Evolutionary conservation across 371 early-diverging fungal species (phyloP).

Genomic region (Actinomortierella ambigua): DNA sequence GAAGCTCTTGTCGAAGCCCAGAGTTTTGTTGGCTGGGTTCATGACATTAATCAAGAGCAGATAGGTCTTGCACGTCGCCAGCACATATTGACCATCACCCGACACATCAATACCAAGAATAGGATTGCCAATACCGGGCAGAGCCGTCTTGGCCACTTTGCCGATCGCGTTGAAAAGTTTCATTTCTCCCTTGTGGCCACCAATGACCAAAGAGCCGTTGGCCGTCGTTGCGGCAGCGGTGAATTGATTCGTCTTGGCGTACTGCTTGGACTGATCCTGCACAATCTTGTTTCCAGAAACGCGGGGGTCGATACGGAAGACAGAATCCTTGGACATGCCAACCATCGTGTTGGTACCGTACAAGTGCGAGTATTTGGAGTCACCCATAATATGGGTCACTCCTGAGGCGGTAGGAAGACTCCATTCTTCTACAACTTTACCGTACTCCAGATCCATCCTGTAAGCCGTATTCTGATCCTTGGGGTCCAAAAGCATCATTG

Average conservation of each 20-base stretch:
- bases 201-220: slow-evolving; percentile 86
- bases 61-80: slow-evolving; percentile 91
- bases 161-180: slow-evolving; percentile 82
- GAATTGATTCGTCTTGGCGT: slow-evolving; percentile 72
- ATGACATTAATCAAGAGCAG: slow-evolving; percentile 80
- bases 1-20: slow-evolving; percentile 72
- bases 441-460: slow-evolving; percentile 90
- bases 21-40: slow-evolving; percentile 48
- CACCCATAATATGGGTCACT: slow-evolving; percentile 67
- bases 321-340: slow-evolving; percentile 79
- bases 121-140: slow-evolving; percentile 91
- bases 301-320: slow-evolving; percentile 94
- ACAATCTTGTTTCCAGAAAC: slow-evolving; percentile 70
- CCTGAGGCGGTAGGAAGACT: slow-evolving; percentile 56
- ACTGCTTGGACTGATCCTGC: slow-evolving; percentile 65
- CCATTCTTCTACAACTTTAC: slow-evolving; percentile 95
- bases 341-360: slow-evolving; percentile 76
- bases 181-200: slow-evolving; percentile 88
- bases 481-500: slow-evolving; percentile 75
- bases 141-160: slow-evolving; percentile 84
- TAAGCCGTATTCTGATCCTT: slow-evolving; percentile 71
- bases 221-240: slow-evolving; percentile 79
- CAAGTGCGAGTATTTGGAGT: slow-evolving; percentile 77
- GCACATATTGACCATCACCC: slow-evolving; percentile 83
- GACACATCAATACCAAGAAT: slow-evolving; percentile 91